Evolutionary conservation across 75 land plant species (phyloP), one percentile per base, ranked within the genome.

Genomic region (Sequoiadendron giganteum): DNA sequence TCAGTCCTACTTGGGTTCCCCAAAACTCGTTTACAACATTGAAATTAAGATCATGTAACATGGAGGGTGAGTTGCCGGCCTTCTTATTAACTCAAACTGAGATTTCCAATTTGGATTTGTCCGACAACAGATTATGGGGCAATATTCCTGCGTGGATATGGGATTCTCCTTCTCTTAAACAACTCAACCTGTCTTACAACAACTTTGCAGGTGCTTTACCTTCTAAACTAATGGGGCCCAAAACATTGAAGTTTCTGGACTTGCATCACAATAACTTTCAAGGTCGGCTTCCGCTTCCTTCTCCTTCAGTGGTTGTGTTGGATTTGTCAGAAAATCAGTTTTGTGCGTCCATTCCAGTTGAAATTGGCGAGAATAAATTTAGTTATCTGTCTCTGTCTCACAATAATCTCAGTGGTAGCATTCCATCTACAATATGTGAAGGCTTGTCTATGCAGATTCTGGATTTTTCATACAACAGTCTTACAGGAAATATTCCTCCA

Each of bases 401-500:
- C 15, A 94, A 93, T 65, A 83, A 65, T 16, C 16, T 93, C 15
- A 8, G 38, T 30, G 95, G 95, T 5, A 16, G 10, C 14, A 90
- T 94, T 16, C 95, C 95, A 54, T 40, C 70, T 47, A 88, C 92
- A 7, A 54, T 94, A 8, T 93, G 93, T 86, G 80, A 89, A 58
- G 73, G 85, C 0, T 7, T 1, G 15, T 42, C 28, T 49, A 89
- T 93, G 42, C 39, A 77, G 85, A 87, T 87, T 19, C 89, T 94
- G 15, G 91, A 93, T 80, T 43, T 94, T 16, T 93, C 94, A 3
- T 9, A 85, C n/a, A 94, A 94, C 40, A 3, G 32, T 0, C 87
- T 94, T 65, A 87, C 21, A 43, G 93, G 93, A 9, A 1, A 82
- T 0, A 85, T 94, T 25, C 95, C 95, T 1, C 1, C 10, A 1